Percentiles rank a stretch among this genome's conserved stretches.
Evolutionary conservation across 129 eudicot genomes (phyloP).

Genomic region (Rutidosis leptorrhynchoides): DNA sequence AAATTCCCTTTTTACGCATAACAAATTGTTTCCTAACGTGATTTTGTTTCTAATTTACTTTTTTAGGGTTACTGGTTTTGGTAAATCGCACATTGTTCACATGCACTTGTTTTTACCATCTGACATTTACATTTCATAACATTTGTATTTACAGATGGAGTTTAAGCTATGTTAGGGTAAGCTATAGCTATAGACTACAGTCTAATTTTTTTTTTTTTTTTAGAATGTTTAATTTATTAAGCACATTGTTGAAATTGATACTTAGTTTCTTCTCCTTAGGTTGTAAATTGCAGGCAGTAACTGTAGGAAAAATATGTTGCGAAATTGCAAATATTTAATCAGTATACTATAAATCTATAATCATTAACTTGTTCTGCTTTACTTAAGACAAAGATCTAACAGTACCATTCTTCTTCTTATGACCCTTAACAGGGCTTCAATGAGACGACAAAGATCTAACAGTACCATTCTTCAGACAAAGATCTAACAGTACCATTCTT

Average conservation of each 20-base stretch:
- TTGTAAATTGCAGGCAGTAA: not conserved
- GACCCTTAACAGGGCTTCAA: no score
- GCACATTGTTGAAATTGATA: slow-evolving; percentile 6
- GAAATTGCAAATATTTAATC: not conserved
- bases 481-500: no score
- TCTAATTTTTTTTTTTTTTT: no score
- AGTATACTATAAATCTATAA: not conserved
- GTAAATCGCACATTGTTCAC: slow-evolving; percentile 5
- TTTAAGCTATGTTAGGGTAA: slow-evolving; percentile 5
- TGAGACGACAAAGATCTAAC: no score
- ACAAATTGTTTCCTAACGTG: slow-evolving; percentile 3
- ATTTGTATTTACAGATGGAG: not conserved
- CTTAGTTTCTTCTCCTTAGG: slow-evolving; percentile 2
- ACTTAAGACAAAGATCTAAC: no score
- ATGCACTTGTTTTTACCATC: slow-evolving; percentile 11
- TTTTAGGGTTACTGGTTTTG: slow-evolving; percentile 11
- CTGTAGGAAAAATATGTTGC: not conserved
- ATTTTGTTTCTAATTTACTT: not conserved
- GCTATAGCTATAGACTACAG: not conserved
- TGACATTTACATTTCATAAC: not conserved
- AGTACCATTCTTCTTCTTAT: no score
- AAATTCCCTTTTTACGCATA: not conserved
- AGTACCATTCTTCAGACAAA: no score
- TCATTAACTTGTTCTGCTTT: not conserved
- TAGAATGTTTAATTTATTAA: not conserved